Base-by-base conservation (phyloP, 805 yeast genomes). In the Saturnispora hagleri region DNA sequence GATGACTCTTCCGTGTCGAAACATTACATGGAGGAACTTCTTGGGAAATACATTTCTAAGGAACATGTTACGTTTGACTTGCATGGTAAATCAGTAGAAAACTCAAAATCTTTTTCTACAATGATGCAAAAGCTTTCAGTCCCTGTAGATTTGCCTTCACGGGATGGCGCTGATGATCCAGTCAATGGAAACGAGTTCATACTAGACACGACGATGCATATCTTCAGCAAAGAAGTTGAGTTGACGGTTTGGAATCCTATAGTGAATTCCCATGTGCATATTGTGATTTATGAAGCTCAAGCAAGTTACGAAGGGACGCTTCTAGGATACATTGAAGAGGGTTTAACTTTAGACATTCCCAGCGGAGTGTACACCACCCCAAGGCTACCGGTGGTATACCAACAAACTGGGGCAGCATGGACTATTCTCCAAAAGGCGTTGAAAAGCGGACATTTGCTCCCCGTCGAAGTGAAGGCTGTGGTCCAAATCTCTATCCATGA, bases 221-320 rank as follows among this genome's bases (percentile, higher is more conserved):
- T 81, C 3, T 65, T 80, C 65, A 66, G 75, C 0, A 75, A 82
- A 1, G 80, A 79, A 45, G 70, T 79, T 5, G 83, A 80, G 57
- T 59, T 81, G 51, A 73, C 74, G 0, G 67, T 80, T 0, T 77
- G 61, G 62, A 81, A 81, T 57, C 87, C 87, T 1, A 57, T 81
- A 1, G 51, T 55, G 4, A 80, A 81, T 57, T 61, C 70, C n/a
- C 74, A 70, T 15, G 63, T 77, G 0, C 58, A 64, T n/a, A 63
- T 77, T 13, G 65, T 65, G 9, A 64, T 81, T 18, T 53, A 68
- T 18, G 69, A 69, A 38, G 83, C 78, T 1, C 70, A 68, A 48
- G 85, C 84, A 0, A 66, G 67, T 1, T 72, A 73, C 54, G 71
- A 76, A 44, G 80, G 72, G n/a, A 38, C 42, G 24, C 24, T 38